Evolutionary conservation across 129 eudicot species (phyloP).

Genomic region (Artemisia annua): DNA sequence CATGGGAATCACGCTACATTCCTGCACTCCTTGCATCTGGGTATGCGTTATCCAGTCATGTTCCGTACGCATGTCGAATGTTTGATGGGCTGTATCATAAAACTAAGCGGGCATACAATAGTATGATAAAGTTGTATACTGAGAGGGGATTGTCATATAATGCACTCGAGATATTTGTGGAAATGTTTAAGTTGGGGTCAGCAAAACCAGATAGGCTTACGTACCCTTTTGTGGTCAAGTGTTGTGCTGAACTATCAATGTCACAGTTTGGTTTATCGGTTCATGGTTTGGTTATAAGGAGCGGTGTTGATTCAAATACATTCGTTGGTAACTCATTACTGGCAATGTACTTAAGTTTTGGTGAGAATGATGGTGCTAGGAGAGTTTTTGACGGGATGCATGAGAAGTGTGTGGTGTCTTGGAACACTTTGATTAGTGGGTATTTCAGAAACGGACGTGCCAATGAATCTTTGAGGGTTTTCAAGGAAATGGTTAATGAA

Average conservation of each 20-base stretch:
- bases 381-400: conserved; percentile 52
- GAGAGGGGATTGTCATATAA: conserved; percentile 39
- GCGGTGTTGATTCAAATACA: conserved; percentile 44
- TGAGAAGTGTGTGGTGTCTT: conserved; percentile 59
- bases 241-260: conserved; percentile 55
- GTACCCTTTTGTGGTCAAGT: conserved; percentile 71
- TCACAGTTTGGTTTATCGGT: conserved; percentile 45
- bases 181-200: conserved; percentile 46
- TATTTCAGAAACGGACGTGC: conserved; percentile 45
- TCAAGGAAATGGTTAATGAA: conserved; percentile 47
- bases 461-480: conserved; percentile 46
- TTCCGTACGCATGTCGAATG: conserved; percentile 45
- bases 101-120: conserved; percentile 42
- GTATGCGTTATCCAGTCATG: conserved; percentile 50
- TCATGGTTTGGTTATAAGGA: conserved; percentile 55
- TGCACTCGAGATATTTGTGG: conserved; percentile 62
- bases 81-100: conserved; percentile 55
- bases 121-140: conserved; percentile 53
- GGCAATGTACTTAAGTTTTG: conserved; percentile 85
- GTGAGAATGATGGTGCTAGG: conserved; percentile 46
- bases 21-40: conserved; percentile 54
- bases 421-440: conserved; percentile 91
- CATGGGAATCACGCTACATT: conserved; percentile 35
- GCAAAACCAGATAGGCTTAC: conserved; percentile 45
- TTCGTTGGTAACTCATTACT: conserved; percentile 78